Percentiles rank a stretch among this genome's conserved stretches.
phyloP scores from a whole-genome alignment of 2,329 filamentous ascomycete species.

The Dactylellina leptospora region DNA sequence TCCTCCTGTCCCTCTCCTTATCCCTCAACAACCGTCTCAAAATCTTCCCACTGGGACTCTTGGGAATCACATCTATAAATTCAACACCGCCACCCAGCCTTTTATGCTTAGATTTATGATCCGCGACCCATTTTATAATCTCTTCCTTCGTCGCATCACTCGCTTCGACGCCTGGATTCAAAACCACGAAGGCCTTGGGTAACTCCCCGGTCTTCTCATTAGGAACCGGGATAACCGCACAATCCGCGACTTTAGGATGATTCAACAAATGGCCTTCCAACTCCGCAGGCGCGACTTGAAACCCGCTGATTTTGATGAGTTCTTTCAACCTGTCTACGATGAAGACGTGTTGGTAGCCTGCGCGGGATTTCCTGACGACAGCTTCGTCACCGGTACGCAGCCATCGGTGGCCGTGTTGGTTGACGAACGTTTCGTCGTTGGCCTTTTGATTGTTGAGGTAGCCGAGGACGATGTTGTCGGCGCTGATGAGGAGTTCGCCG shows the following conservation, averaged over 20 bases:
- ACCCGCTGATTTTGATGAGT: conserved; percentile 67
- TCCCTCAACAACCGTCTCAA: conserved; percentile 70
- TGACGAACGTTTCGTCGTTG: conserved; percentile 79
- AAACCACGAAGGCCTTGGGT: conserved; percentile 64
- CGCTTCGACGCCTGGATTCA: conserved; percentile 55
- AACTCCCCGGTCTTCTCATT: conserved; percentile 64
- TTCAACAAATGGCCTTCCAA: conserved; percentile 63
- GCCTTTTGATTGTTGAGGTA: conserved; percentile 89
- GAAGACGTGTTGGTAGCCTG: conserved; percentile 80
- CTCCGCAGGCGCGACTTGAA: conserved; percentile 65
- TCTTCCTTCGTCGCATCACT: conserved; percentile 60
- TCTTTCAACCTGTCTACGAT: conserved; percentile 80
- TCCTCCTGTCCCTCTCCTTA: conserved; percentile 74
- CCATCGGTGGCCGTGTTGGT: conserved; percentile 72
- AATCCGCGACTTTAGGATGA: conserved; percentile 63
- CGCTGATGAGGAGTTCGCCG: conserved; percentile 82
- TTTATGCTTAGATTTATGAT: conserved; percentile 64
- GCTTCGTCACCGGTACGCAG: conserved; percentile 88
- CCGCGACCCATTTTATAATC: conserved; percentile 61
- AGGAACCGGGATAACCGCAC: conserved; percentile 63
- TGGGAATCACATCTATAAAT: conserved; percentile 65
- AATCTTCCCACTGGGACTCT: conserved; percentile 65
- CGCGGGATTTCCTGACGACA: conserved; percentile 70
- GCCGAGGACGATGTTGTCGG: conserved; percentile 78
- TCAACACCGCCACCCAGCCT: conserved; percentile 63